These are phyloP conservation scores for Rubia balearica DNA, from an alignment of 305 asterid genomes.

Conservation along the genomic window DNA sequence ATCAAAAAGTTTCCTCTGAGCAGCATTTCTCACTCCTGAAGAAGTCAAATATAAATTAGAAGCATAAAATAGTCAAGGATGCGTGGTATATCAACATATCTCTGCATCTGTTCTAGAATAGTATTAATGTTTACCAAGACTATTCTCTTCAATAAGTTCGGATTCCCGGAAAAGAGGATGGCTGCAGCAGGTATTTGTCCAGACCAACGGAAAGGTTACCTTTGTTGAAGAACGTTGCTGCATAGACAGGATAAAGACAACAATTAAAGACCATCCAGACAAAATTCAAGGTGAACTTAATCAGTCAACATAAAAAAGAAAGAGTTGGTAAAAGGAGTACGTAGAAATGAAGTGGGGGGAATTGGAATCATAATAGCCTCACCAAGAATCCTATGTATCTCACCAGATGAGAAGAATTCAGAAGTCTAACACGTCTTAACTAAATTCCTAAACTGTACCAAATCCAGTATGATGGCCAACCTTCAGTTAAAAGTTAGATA, in stretches of 20 bases:
- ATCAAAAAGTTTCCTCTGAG: conserved; percentile 90
- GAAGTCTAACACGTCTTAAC: background rate
- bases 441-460: background rate
- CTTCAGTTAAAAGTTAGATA: too few species aligned
- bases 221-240: conserved; percentile 47
- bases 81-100: background rate
- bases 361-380: background rate
- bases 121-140: conserved; percentile 23
- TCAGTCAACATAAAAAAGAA: conserved; percentile 6
- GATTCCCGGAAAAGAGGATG: conserved; percentile 43
- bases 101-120: background rate
- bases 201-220: conserved; percentile 43
- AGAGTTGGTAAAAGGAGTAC: background rate
- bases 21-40: conserved; percentile 93
- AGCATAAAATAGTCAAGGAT: background rate
- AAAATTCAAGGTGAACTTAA: background rate
- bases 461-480: background rate
- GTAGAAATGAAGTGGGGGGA: background rate
- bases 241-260: conserved; percentile 6
- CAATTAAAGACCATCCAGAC: background rate
- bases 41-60: background rate
- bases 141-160: conserved; percentile 33
- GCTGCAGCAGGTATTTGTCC: conserved; percentile 49
- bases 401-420: background rate
- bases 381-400: background rate